Conservation (phyloP, 2,329 filamentous ascomycete genomes). For the Zymoseptoria tritici region DNA sequence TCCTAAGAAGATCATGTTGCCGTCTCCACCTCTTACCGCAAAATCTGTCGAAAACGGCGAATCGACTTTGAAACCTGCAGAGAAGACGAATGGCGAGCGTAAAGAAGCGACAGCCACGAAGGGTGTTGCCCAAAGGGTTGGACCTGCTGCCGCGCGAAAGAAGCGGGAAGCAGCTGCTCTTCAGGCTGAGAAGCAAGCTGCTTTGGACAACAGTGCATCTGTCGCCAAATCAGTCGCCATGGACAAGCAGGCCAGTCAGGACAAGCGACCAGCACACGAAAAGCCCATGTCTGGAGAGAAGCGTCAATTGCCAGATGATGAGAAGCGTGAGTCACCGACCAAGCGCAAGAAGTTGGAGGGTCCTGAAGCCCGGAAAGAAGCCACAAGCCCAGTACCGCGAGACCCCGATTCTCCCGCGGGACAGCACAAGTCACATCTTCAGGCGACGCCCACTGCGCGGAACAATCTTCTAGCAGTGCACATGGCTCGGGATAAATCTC, state of each 20-base stretch:
- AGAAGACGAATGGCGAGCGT: slow-evolving; percentile 10
- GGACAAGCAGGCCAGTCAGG: background rate
- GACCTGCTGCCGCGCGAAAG: slow-evolving; percentile 14
- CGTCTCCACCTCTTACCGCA: background rate
- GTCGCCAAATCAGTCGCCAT: background rate
- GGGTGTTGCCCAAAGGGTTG: slow-evolving; percentile 27
- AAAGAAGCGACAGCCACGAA: slow-evolving; percentile 15
- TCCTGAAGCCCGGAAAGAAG: slow-evolving; percentile 13
- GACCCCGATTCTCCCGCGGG: slow-evolving; percentile 16
- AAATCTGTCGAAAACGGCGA: slow-evolving; percentile 7
- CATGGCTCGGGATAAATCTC: slow-evolving; percentile 20
- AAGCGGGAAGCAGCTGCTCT: slow-evolving; percentile 2
- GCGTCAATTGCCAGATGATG: slow-evolving; percentile 8
- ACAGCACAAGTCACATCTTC: slow-evolving; percentile 17
- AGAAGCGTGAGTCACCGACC: slow-evolving; percentile 10
- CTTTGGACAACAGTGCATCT: background rate
- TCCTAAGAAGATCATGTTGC: slow-evolving; percentile 14
- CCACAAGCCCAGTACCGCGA: slow-evolving; percentile 20
- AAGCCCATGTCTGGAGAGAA: slow-evolving; percentile 7
- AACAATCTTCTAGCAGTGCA: slow-evolving; percentile 23
- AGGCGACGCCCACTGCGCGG: slow-evolving; percentile 20
- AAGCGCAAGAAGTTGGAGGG: slow-evolving; percentile 23
- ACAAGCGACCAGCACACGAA: slow-evolving; percentile 5
- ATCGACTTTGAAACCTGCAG: slow-evolving; percentile 3
- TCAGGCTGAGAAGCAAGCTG: background rate